A percentile compares a stretch with the other conserved stretches of the same genome.
These are phyloP conservation scores for Pneumocystis jirovecii DNA, from an alignment of 1,139 yeast species.

Conservation along the genomic window DNA sequence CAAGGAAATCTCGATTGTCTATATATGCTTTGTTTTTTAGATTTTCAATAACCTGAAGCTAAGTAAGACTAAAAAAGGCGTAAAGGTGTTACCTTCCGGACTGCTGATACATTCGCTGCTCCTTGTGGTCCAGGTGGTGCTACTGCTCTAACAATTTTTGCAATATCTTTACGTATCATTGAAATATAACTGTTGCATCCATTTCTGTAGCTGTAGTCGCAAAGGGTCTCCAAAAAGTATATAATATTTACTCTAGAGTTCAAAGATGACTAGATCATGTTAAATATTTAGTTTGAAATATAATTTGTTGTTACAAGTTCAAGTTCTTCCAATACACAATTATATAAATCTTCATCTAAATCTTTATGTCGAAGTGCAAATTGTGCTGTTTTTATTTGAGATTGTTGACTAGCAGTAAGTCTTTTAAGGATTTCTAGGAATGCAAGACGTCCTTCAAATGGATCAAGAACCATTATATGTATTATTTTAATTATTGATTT, in stretches of 20 bases:
- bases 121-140: conserved; percentile 34
- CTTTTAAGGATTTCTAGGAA: conserved; percentile 46
- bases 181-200: conserved; percentile 13
- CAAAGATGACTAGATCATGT: conserved; percentile 24
- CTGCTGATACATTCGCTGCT: conserved; percentile 34
- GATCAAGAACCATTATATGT: conserved; percentile 9
- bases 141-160: conserved; percentile 36
- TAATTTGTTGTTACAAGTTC: conserved; percentile 23
- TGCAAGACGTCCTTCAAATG: conserved; percentile 37
- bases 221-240: conserved; percentile 50
- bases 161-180: conserved; percentile 28
- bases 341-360: conserved; percentile 56
- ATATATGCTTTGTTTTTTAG: conserved; percentile 15
- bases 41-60: conserved; percentile 12
- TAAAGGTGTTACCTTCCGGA: conserved; percentile 14
- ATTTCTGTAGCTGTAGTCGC: conserved; percentile 23
- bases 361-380: conserved; percentile 26
- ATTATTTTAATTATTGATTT: not conserved
- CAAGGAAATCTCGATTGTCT: conserved; percentile 8
- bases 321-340: conserved; percentile 56
- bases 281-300: not conserved
- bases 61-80: not conserved
- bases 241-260: conserved; percentile 53
- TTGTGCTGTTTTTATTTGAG: conserved; percentile 19
- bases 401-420: conserved; percentile 43